These are phyloP conservation scores for Teratosphaeria nubilosa DNA, from an alignment of 2,329 filamentous ascomycete species.

Conservation along the genomic window DNA sequence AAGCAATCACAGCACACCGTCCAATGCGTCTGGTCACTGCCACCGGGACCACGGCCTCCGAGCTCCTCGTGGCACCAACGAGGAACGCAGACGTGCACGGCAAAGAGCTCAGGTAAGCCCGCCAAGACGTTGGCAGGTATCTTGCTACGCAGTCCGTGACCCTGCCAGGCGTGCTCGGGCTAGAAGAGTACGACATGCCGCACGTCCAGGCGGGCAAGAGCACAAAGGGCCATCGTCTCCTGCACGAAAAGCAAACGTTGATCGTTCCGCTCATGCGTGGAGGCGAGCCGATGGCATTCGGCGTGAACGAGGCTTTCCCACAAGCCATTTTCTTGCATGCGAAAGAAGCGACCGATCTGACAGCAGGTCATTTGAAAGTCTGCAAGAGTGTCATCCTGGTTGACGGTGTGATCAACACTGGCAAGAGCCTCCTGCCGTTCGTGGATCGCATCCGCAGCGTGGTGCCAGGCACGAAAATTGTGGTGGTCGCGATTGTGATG, in stretches of 20 bases:
- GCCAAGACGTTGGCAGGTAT: conserved; percentile 43
- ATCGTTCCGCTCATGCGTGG: conserved; percentile 55
- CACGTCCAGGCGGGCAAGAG: conserved; percentile 43
- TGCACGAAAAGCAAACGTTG: conserved; percentile 37
- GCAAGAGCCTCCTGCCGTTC: conserved; percentile 41
- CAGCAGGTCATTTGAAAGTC: conserved; percentile 30
- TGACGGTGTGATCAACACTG: conserved; percentile 52
- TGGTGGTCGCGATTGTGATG: conserved; percentile 47
- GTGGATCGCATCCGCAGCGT: conserved; percentile 37
- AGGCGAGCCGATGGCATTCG: conserved; percentile 52
- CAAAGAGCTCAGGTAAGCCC: conserved; percentile 38
- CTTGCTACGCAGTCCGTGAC: conserved; percentile 42
- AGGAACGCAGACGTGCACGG: conserved; percentile 41
- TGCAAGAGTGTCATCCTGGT: conserved; percentile 42
- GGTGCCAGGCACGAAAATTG: conserved; percentile 33
- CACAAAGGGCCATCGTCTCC: conserved; percentile 36
- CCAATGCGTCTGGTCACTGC: conserved; percentile 25
- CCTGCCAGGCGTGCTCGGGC: conserved; percentile 32
- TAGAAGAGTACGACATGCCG: conserved; percentile 39
- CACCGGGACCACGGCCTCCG: conserved; percentile 35
- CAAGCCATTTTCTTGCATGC: conserved; percentile 44
- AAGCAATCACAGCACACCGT: background rate
- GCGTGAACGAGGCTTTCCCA: conserved; percentile 45
- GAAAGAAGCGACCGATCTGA: conserved; percentile 32
- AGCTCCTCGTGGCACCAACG: conserved; percentile 45